Conservation (phyloP, 257 asterid genomes). For the Capsicum pubescens region DNA sequence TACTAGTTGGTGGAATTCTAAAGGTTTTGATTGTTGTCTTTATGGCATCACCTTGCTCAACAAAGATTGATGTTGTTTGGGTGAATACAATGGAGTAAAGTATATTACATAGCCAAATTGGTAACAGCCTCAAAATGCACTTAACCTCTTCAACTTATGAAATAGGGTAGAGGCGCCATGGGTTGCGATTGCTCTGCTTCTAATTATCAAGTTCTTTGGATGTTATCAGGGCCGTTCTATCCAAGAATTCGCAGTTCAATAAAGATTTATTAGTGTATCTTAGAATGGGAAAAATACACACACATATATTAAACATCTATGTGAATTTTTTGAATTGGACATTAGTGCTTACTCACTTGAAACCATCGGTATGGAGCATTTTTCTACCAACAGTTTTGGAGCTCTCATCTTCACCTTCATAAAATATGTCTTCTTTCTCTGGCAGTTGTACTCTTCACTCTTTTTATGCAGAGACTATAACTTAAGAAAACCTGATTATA, state of each 20-base stretch:
- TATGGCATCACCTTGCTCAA: no score
- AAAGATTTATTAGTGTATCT: background rate
- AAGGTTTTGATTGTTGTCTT: no score
- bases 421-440: conserved; percentile 45
- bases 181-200: conserved; percentile 22
- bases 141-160: no score
- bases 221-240: conserved; percentile 71
- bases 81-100: no score
- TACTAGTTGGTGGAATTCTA: no score
- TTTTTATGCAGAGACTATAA: conserved; percentile 65
- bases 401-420: conserved; percentile 41
- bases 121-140: no score
- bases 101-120: no score
- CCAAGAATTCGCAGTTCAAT: conserved; percentile 59
- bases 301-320: no score
- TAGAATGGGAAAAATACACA: no score
- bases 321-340: background rate
- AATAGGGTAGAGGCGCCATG: no score
- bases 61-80: no score
- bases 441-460: conserved; percentile 49
- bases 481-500: conserved; percentile 69
- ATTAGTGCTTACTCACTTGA: conserved; percentile 62
- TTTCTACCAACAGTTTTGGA: conserved; percentile 46
- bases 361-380: conserved; percentile 83
- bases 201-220: conserved; percentile 55